phyloP scores from a whole-genome alignment of 2,329 filamentous ascomycete genomes.

The Ophiostoma perfectum region DNA sequence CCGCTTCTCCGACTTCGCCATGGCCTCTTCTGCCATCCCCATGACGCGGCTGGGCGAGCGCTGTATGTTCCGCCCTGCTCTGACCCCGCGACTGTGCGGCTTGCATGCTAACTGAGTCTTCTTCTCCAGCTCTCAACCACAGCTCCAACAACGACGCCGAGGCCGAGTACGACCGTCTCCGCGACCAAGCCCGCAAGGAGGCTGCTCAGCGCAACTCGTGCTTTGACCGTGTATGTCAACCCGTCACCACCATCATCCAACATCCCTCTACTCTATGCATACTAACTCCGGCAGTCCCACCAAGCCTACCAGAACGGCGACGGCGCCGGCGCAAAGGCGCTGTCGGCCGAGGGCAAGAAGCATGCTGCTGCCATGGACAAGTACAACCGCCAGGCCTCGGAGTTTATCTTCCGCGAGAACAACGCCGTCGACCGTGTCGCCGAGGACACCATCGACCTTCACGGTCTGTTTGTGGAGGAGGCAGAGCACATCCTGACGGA shows the following conservation, averaged over 20 bases:
- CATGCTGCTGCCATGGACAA: conserved; percentile 80
- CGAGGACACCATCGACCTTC: conserved; percentile 83
- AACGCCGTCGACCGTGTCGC: conserved; percentile 71
- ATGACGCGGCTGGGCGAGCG: conserved; percentile 43
- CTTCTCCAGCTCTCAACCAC: conserved; percentile 65
- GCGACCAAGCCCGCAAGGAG: conserved; percentile 75
- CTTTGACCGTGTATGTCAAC: conserved; percentile 57
- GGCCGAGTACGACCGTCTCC: conserved; percentile 85
- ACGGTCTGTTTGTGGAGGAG: conserved; percentile 92
- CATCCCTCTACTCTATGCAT: background rate
- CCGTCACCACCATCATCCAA: too few relatives aligned
- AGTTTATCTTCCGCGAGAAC: conserved; percentile 94
- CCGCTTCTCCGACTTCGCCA: conserved; percentile 15
- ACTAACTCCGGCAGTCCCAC: conserved; percentile 49
- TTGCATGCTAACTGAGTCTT: conserved; percentile 3
- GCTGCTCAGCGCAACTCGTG: conserved; percentile 71
- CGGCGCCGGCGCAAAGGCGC: conserved; percentile 72
- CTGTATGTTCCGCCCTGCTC: conserved; percentile 35
- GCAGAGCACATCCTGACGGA: conserved; percentile 85
- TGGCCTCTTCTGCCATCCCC: conserved; percentile 32
- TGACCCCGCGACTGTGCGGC: background rate
- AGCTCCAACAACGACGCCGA: conserved; percentile 62
- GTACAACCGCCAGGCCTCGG: conserved; percentile 85
- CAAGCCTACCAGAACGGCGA: conserved; percentile 80
- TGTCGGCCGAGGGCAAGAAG: conserved; percentile 77